Evolutionary conservation across 768 basidiomycete genomes (phyloP).

Genomic region (Tricholoma bakamatsutake): DNA sequence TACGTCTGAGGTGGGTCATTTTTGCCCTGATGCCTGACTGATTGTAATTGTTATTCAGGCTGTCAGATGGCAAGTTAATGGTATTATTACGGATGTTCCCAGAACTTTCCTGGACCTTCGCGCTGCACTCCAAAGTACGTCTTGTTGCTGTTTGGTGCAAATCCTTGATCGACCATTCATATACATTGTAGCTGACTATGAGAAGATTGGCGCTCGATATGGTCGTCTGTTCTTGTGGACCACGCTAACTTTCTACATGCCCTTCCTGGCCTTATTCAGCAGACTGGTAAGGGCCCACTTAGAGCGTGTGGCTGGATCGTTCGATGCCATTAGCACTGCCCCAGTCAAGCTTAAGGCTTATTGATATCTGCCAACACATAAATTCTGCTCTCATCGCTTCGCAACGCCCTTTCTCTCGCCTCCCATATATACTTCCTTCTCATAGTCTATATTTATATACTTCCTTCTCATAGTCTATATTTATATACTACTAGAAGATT

Average conservation of each 20-base stretch:
- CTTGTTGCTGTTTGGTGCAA: neutral
- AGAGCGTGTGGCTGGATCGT: constrained; percentile 50
- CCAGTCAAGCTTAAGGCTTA: constrained; percentile 5
- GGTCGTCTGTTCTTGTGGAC: constrained; percentile 75
- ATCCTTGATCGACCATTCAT: neutral
- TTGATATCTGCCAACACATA: neutral
- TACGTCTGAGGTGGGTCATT: constrained; percentile 23
- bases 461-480: too few species aligned
- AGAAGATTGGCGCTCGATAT: constrained; percentile 55
- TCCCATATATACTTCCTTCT: too few species aligned
- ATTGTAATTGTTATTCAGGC: constrained; percentile 38
- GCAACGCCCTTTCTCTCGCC: too few species aligned
- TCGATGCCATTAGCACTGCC: constrained; percentile 26
- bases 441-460: too few species aligned
- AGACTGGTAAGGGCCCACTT: constrained; percentile 27
- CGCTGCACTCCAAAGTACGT: constrained; percentile 46
- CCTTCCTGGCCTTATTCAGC: constrained; percentile 29
- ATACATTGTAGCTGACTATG: constrained; percentile 50
- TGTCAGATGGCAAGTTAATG: constrained; percentile 73
- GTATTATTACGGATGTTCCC: constrained; percentile 74
- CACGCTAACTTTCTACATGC: constrained; percentile 52
- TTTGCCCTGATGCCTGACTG: neutral
- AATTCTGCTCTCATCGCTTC: too few species aligned
- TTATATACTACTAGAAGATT: too few species aligned
- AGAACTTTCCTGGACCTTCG: constrained; percentile 63